These are phyloP conservation scores for Cenchrus purpureus DNA, from an alignment of 176 grass and related monocot species.

Conservation along the genomic window DNA sequence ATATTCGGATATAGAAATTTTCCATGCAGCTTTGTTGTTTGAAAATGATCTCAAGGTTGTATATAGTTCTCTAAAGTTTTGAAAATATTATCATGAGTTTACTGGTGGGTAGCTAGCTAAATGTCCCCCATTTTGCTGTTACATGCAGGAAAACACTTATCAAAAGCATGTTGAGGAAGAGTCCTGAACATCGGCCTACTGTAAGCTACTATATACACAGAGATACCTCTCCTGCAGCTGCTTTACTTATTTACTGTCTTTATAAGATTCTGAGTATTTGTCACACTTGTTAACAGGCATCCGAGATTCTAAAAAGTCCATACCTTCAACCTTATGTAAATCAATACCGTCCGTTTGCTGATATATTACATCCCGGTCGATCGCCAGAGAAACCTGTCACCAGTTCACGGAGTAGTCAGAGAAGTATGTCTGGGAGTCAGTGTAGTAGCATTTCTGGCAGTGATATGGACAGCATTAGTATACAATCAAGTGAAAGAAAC, in stretches of 20 bases:
- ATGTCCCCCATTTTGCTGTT: conserved; percentile 29
- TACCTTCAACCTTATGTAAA: conserved; percentile 79
- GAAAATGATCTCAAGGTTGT: not conserved
- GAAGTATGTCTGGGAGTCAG: conserved; percentile 85
- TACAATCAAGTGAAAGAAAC: conserved; percentile 73
- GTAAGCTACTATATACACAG: conserved; percentile 67
- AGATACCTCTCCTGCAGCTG: not conserved
- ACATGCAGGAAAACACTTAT: conserved; percentile 86
- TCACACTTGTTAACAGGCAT: conserved; percentile 66
- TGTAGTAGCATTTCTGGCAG: conserved; percentile 81
- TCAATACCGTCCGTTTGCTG: conserved; percentile 58
- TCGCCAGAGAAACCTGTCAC: conserved; percentile 58
- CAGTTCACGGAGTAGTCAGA: conserved; percentile 56
- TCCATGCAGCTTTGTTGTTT: conserved; percentile 14
- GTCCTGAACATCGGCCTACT: conserved; percentile 91
- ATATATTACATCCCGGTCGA: conserved; percentile 44
- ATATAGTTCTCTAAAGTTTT: not conserved
- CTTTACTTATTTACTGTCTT: conserved; percentile 15
- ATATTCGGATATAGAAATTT: conserved; percentile 9
- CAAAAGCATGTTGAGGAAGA: conserved; percentile 98
- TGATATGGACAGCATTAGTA: conserved; percentile 82
- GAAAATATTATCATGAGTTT: conserved; percentile 14
- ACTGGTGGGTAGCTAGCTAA: conserved; percentile 9
- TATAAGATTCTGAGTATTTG: conserved; percentile 41
- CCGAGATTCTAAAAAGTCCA: conserved; percentile 82